Percentiles rank a stretch among this genome's conserved stretches.
phyloP scores from a whole-genome alignment of 2,329 filamentous ascomycete species.

The Gliomastix tumulicola region DNA sequence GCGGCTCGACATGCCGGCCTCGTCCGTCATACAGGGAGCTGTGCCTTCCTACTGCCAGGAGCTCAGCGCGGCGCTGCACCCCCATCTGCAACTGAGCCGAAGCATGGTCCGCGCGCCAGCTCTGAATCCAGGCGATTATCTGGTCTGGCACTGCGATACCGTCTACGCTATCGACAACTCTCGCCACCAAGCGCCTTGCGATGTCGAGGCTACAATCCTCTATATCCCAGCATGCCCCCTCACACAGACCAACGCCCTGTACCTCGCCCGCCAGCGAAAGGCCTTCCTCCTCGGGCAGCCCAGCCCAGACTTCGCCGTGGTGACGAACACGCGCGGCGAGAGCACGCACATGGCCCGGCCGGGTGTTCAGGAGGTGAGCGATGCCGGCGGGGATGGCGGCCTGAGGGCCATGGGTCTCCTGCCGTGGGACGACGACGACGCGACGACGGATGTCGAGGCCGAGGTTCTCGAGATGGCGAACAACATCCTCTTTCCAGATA shows the following conservation, averaged over 20 bases:
- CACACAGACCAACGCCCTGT: slow-evolving; percentile 33
- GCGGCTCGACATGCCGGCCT: slow-evolving; percentile 28
- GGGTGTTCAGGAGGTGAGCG: slow-evolving; percentile 29
- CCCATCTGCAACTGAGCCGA: slow-evolving; percentile 56
- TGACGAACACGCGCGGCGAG: slow-evolving; percentile 13
- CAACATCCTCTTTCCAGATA: slow-evolving; percentile 5
- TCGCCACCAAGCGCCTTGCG: slow-evolving; percentile 8
- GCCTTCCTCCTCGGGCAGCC: slow-evolving; percentile 30
- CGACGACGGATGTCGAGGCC: slow-evolving; percentile 20
- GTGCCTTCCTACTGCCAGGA: slow-evolving; percentile 61
- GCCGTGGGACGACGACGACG: slow-evolving; percentile 31
- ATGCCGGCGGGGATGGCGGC: slow-evolving; percentile 30
- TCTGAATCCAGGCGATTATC: slow-evolving; percentile 65
- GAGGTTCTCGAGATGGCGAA: slow-evolving; percentile 16
- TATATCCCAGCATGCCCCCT: slow-evolving; percentile 33
- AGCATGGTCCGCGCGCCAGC: slow-evolving; percentile 63
- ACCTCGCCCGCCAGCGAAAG: slow-evolving; percentile 32
- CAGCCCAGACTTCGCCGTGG: slow-evolving; percentile 27
- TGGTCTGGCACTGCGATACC: slow-evolving; percentile 65
- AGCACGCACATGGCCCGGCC: slow-evolving; percentile 21
- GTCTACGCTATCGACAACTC: slow-evolving; percentile 62
- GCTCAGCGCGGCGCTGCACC: slow-evolving; percentile 56
- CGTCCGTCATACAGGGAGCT: slow-evolving; percentile 58
- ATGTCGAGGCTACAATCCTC: slow-evolving; percentile 22
- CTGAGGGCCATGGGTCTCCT: slow-evolving; percentile 32